Conservation (phyloP, 1,284 basidiomycete species). For the Ceratobasidium papillatum region DNA sequence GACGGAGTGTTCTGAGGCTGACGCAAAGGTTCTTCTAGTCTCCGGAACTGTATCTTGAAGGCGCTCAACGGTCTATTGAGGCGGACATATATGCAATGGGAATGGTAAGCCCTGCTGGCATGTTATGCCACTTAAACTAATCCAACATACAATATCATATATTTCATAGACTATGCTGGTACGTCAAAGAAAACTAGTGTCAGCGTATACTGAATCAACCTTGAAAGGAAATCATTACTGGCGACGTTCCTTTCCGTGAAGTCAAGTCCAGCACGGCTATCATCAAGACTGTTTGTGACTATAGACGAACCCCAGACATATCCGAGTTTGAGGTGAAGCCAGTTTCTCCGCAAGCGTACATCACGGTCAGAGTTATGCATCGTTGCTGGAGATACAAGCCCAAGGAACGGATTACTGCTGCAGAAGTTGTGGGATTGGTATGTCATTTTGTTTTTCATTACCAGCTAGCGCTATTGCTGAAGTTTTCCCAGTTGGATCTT, state of each 20-base stretch:
- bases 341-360: neutral
- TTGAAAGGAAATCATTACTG: conserved; percentile 4
- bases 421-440: neutral
- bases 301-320: neutral
- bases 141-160: too few species aligned
- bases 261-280: neutral
- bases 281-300: neutral
- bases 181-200: neutral
- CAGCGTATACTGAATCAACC: too few species aligned
- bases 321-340: neutral
- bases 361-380: neutral
- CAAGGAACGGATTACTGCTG: neutral
- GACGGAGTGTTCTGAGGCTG: too few species aligned
- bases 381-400: neutral
- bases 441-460: neutral
- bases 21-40: neutral
- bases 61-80: neutral
- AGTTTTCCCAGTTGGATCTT: too few species aligned
- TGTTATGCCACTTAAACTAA: too few species aligned
- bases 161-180: conserved; percentile 3
- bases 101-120: neutral
- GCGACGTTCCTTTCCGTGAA: neutral
- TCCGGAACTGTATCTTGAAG: neutral
- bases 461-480: too few species aligned
- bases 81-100: conserved; percentile 7